Percentiles rank a stretch among this genome's conserved stretches.
These are phyloP conservation scores for Polychaeton citri DNA, from an alignment of 2,329 filamentous ascomycete species.

Conservation along the genomic window DNA sequence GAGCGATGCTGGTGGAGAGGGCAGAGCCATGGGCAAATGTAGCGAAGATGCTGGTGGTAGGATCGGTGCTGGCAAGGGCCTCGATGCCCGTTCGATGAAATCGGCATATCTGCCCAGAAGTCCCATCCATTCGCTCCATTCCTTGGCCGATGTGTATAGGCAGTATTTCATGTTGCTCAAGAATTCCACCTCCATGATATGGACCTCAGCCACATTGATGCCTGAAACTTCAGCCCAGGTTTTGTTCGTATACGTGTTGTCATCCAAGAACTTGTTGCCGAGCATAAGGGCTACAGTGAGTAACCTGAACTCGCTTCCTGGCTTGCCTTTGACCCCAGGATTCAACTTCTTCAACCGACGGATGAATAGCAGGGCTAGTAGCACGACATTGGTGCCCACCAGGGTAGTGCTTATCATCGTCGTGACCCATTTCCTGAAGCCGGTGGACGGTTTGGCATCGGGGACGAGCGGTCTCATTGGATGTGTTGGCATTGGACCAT, in stretches of 20 bases:
- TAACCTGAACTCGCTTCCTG: constrained; percentile 83
- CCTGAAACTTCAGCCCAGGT: constrained; percentile 97
- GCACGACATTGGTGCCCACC: constrained; percentile 87
- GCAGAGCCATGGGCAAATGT: constrained; percentile 31
- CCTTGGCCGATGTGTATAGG: constrained; percentile 67
- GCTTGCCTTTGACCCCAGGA: constrained; percentile 75
- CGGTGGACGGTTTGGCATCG: constrained; percentile 62
- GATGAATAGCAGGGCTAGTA: constrained; percentile 82
- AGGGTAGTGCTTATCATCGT: constrained; percentile 86
- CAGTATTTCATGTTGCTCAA: constrained; percentile 97
- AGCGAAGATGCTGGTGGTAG: constrained; percentile 37
- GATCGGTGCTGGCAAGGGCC: constrained; percentile 25
- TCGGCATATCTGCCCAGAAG: constrained; percentile 71
- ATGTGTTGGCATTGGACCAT: constrained; percentile 18
- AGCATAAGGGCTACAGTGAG: constrained; percentile 94
- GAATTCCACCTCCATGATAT: constrained; percentile 99
- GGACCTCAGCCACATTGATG: constrained; percentile 86
- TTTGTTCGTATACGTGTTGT: constrained; percentile 99
- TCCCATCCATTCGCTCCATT: constrained; percentile 80
- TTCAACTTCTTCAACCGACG: constrained; percentile 87
- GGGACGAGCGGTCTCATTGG: constrained; percentile 43
- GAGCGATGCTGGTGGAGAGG: constrained; percentile 38
- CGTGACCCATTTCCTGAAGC: constrained; percentile 88
- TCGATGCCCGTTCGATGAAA: constrained; percentile 61
- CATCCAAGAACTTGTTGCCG: constrained; percentile 95